Conservation (phyloP, 1,139 yeast genomes). For the Suhomyces anneliseae region DNA sequence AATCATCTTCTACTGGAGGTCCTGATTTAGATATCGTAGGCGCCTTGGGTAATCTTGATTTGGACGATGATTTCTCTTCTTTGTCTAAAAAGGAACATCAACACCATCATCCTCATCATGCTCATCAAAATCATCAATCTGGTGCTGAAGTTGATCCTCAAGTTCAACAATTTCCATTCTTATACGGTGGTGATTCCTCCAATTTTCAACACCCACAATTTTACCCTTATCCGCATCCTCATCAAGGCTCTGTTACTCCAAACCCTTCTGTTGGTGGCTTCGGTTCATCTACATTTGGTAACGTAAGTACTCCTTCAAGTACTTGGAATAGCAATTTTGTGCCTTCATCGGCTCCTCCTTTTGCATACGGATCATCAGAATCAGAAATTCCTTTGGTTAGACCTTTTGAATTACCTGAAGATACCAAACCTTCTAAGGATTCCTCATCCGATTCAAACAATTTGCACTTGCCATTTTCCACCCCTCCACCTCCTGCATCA, state of each 20-base stretch:
- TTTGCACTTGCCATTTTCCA: slow-evolving; percentile 25
- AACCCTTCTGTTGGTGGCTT: slow-evolving; percentile 27
- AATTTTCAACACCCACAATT: slow-evolving; percentile 18
- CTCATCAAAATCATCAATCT: not conserved
- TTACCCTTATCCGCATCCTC: slow-evolving; percentile 20
- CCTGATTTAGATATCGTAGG: slow-evolving; percentile 42
- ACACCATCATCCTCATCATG: no score
- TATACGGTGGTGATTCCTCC: slow-evolving; percentile 8
- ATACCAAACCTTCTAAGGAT: slow-evolving; percentile 1
- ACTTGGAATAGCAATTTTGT: slow-evolving; percentile 33
- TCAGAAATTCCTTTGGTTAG: slow-evolving; percentile 22
- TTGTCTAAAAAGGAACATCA: slow-evolving; percentile 1
- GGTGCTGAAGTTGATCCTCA: not conserved
- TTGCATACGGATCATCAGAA: slow-evolving; percentile 20
- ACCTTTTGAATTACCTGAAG: slow-evolving; percentile 37
- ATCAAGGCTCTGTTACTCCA: slow-evolving; percentile 34
- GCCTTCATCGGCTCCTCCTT: slow-evolving; percentile 42
- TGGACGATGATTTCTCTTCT: slow-evolving; percentile 35
- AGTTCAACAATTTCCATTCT: slow-evolving; percentile 9
- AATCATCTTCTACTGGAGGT: slow-evolving; percentile 3
- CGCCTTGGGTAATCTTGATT: slow-evolving; percentile 40
- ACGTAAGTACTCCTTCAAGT: slow-evolving; percentile 22
- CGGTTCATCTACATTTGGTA: slow-evolving; percentile 19
- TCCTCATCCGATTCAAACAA: slow-evolving; percentile 5
- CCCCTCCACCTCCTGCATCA: slow-evolving; percentile 24